Evolutionary conservation across 176 grass and related monocot genomes (phyloP).

Genomic region (Thinopyrum elongatum): DNA sequence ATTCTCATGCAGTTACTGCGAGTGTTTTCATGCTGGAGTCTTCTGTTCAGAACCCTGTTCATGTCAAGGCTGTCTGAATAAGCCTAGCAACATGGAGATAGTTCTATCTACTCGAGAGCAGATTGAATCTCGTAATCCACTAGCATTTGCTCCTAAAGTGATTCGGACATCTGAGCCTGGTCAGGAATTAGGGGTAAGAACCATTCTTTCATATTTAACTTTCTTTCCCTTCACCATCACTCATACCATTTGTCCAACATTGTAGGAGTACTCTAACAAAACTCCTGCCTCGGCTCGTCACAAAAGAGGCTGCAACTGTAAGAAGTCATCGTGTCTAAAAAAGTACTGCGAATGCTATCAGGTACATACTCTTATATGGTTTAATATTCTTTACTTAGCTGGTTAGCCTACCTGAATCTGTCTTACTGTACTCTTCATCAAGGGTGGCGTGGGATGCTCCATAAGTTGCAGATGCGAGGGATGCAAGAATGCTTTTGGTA

Average conservation of each 20-base stretch:
- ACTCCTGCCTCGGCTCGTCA: slow-evolving; percentile 97
- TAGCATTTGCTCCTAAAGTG: slow-evolving; percentile 99
- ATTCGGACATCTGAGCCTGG: slow-evolving; percentile 67
- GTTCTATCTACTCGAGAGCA: slow-evolving; percentile 87
- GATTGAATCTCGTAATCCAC: slow-evolving; percentile 97
- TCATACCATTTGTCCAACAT: slow-evolving; percentile 26
- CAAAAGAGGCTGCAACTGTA: slow-evolving; percentile 98
- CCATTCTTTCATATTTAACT: neutral
- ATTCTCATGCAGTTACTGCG: slow-evolving; percentile 76
- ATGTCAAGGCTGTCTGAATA: slow-evolving; percentile 91
- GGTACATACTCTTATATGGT: slow-evolving; percentile 49
- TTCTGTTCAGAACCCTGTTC: slow-evolving; percentile 96
- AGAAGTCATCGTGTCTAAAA: slow-evolving; percentile 91
- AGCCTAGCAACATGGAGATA: slow-evolving; percentile 64
- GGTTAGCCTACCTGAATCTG: slow-evolving; percentile 9
- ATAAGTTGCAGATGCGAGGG: slow-evolving; percentile 85
- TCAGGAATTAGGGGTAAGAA: slow-evolving; percentile 71
- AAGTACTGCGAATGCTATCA: slow-evolving; percentile 99
- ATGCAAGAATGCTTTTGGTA: slow-evolving; percentile 97
- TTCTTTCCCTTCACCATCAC: slow-evolving; percentile 21
- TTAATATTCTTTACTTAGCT: slow-evolving; percentile 18
- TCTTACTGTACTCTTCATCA: slow-evolving; percentile 47
- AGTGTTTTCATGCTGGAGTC: slow-evolving; percentile 97
- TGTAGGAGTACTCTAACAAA: slow-evolving; percentile 79
- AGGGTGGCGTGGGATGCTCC: slow-evolving; percentile 95